phyloP scores from a whole-genome alignment of 164 flowering plant genomes.

The Magnolia kwangsiensis region DNA sequence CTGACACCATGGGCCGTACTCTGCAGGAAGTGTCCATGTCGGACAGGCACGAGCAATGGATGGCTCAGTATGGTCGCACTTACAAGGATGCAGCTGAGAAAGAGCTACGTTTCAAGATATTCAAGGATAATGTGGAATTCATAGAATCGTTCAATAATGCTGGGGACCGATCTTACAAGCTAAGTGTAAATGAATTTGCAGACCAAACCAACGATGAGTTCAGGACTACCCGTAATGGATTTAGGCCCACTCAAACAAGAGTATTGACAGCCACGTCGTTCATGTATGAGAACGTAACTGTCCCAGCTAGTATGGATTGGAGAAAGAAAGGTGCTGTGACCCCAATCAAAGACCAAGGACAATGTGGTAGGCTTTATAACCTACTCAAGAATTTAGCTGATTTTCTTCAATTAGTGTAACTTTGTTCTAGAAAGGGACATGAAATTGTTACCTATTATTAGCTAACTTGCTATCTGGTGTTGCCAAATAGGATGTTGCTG shows the following conservation, averaged over 20 bases:
- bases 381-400: neutral
- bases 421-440: neutral
- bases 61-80: conserved; percentile 10
- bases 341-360: too few species aligned
- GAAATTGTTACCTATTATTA: neutral
- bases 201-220: conserved; percentile 35
- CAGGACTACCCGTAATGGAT: neutral
- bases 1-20: neutral
- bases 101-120: conserved; percentile 26
- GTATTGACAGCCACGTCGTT: too few species aligned
- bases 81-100: conserved; percentile 17
- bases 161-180: conserved; percentile 24
- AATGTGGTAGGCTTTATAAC: too few species aligned
- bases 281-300: too few species aligned
- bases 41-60: conserved; percentile 22
- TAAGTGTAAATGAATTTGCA: conserved; percentile 26
- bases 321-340: too few species aligned
- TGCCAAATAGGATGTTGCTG: too few species aligned
- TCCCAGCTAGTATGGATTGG: too few species aligned
- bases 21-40: conserved; percentile 2
- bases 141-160: conserved; percentile 46
- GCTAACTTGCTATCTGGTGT: conserved; percentile 5
- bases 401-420: neutral
- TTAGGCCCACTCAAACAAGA: too few species aligned
- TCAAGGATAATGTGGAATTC: conserved; percentile 32